A percentile compares a stretch with the other conserved stretches of the same genome.
Evolutionary conservation across 1,139 yeast species (phyloP).

Genomic region (Diutina rugosa): DNA sequence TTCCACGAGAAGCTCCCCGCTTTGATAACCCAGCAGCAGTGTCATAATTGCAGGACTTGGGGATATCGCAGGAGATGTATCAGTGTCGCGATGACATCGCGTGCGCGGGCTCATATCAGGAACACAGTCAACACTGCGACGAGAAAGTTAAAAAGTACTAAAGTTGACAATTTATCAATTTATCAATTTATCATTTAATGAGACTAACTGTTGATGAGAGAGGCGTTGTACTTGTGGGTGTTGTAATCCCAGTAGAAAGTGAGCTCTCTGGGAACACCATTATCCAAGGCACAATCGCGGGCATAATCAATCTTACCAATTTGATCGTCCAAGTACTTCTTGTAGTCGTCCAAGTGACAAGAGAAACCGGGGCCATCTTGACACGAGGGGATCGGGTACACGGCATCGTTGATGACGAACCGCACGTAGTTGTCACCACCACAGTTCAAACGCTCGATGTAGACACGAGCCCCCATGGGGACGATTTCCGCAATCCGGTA

Average conservation of each 20-base stretch:
- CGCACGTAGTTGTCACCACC: slow-evolving; percentile 29
- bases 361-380: slow-evolving; percentile 45
- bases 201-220: not conserved
- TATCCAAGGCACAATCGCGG: not conserved
- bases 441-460: slow-evolving; percentile 35
- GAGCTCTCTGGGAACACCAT: slow-evolving; percentile 8
- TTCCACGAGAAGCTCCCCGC: not conserved
- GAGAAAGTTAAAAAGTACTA: no score
- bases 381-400: slow-evolving; percentile 39
- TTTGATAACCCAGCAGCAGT: not conserved
- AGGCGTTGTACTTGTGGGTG: slow-evolving; percentile 10
- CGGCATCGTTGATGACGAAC: slow-evolving; percentile 42
- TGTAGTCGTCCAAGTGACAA: slow-evolving; percentile 32
- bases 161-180: no score
- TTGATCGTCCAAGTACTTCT: slow-evolving; percentile 17
- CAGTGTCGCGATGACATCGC: not conserved
- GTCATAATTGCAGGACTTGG: not conserved
- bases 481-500: slow-evolving; percentile 35
- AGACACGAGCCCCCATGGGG: slow-evolving; percentile 45
- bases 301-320: slow-evolving; percentile 15
- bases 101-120: not conserved
- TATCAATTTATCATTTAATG: no score
- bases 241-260: slow-evolving; percentile 26
- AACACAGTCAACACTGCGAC: not conserved
- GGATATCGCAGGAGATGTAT: not conserved